Conservation (phyloP, 805 yeast genomes). For the Ascoidea tarda region DNA sequence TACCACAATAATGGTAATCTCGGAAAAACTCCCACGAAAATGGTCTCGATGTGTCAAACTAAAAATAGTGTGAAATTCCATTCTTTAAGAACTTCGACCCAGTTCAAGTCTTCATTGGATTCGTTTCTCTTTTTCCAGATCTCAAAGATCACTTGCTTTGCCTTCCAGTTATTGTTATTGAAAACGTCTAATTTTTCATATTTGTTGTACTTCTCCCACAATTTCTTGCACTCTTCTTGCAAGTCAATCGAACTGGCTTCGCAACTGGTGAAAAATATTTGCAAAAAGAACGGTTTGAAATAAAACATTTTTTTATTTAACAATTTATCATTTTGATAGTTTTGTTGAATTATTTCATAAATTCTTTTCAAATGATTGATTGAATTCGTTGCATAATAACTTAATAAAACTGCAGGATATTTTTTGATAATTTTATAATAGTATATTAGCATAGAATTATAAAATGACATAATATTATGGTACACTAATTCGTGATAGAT, state of each 20-base stretch:
- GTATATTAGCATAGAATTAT: constrained; percentile 57
- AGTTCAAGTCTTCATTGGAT: not conserved
- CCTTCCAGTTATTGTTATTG: not conserved
- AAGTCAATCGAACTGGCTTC: not conserved
- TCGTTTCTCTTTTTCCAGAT: not conserved
- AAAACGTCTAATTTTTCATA: not conserved
- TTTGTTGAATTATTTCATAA: not conserved
- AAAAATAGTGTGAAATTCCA: not conserved
- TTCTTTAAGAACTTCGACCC: not conserved
- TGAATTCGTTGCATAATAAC: not conserved
- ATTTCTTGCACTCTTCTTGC: not conserved
- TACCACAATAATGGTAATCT: too few relatives aligned
- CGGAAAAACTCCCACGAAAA: too few relatives aligned
- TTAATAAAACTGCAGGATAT: not conserved
- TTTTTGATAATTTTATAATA: constrained; percentile 25
- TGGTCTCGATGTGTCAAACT: too few relatives aligned
- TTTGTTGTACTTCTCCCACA: not conserved
- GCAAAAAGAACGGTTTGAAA: not conserved
- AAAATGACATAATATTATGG: constrained; percentile 72
- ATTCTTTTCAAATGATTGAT: not conserved
- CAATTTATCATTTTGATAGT: not conserved
- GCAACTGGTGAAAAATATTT: not conserved
- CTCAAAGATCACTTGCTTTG: not conserved
- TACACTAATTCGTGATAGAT: constrained; percentile 48
- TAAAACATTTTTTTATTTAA: not conserved